These are phyloP conservation scores for Lachnellula cervina DNA, from an alignment of 2,329 filamentous ascomycete genomes.

Conservation along the genomic window DNA sequence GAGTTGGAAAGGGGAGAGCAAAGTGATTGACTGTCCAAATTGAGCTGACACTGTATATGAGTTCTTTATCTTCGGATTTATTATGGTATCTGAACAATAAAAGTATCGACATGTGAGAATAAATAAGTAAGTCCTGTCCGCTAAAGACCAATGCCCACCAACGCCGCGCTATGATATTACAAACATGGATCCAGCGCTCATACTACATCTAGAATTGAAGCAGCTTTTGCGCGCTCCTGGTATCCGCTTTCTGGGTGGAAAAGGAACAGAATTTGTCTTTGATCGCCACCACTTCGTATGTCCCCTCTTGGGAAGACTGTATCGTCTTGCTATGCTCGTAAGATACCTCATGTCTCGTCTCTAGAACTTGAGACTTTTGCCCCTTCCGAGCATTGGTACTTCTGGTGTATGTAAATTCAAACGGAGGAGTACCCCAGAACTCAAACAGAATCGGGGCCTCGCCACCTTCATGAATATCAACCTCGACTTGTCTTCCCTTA, in stretches of 20 bases:
- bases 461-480: conserved; percentile 95
- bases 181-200: conserved; percentile 15
- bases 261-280: conserved; percentile 92
- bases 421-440: conserved; percentile 92
- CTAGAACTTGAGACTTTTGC: conserved; percentile 73
- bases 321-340: conserved; percentile 78
- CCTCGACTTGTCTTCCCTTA: conserved; percentile 71
- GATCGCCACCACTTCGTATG: conserved; percentile 94
- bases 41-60: neutral
- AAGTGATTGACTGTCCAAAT: neutral
- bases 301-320: conserved; percentile 86
- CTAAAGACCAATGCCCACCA: conserved; percentile 12
- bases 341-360: conserved; percentile 84
- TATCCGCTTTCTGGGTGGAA: conserved; percentile 60
- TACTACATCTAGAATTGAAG: conserved; percentile 21
- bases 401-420: conserved; percentile 95
- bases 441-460: conserved; percentile 91
- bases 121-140: neutral
- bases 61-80: neutral
- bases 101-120: neutral
- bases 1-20: conserved; percentile 20
- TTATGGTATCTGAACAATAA: neutral
- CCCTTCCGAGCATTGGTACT: conserved; percentile 78
- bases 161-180: conserved; percentile 32
- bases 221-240: conserved; percentile 40